Conservation (phyloP, 805 yeast species). For the Monosporozyma aquatica region DNA sequence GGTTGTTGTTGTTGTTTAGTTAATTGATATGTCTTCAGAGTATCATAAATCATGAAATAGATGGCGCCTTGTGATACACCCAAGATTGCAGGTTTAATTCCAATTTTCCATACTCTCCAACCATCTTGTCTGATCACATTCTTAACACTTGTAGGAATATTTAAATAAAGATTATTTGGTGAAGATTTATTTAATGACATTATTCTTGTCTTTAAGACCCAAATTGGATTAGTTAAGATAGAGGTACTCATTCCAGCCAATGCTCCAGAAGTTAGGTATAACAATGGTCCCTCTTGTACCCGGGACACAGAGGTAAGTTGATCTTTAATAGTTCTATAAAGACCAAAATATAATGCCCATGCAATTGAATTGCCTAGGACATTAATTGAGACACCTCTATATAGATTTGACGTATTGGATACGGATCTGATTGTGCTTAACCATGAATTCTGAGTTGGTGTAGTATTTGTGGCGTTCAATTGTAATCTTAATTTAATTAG, state of each 20-base stretch:
- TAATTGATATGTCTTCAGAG: constrained; percentile 41
- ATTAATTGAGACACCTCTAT: constrained; percentile 76
- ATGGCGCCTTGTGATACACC: constrained; percentile 86
- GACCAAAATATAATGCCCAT: constrained; percentile 81
- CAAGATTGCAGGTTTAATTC: constrained; percentile 62
- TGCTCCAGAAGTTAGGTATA: constrained; percentile 48
- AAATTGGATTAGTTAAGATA: constrained; percentile 77
- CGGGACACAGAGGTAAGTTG: constrained; percentile 9
- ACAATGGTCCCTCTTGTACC: constrained; percentile 24
- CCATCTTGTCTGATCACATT: constrained; percentile 50
- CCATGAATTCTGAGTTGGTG: too few relatives aligned
- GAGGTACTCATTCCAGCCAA: constrained; percentile 72
- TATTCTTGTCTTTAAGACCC: constrained; percentile 91
- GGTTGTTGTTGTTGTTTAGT: too few relatives aligned
- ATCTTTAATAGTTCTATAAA: constrained; percentile 58
- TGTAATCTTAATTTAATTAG: constrained; percentile 77
- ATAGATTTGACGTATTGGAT: too few relatives aligned
- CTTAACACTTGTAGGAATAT: constrained; percentile 46
- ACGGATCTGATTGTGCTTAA: too few relatives aligned
- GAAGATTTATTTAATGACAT: constrained; percentile 38
- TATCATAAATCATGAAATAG: constrained; percentile 80
- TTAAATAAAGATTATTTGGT: constrained; percentile 34
- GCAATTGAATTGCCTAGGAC: constrained; percentile 75
- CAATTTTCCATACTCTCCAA: constrained; percentile 55
- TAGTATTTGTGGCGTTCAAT: constrained; percentile 33